Percentiles rank a stretch among this genome's conserved stretches.
Conservation (phyloP, 2,329 filamentous ascomycete genomes). For the Aspergillus neotritici region DNA sequence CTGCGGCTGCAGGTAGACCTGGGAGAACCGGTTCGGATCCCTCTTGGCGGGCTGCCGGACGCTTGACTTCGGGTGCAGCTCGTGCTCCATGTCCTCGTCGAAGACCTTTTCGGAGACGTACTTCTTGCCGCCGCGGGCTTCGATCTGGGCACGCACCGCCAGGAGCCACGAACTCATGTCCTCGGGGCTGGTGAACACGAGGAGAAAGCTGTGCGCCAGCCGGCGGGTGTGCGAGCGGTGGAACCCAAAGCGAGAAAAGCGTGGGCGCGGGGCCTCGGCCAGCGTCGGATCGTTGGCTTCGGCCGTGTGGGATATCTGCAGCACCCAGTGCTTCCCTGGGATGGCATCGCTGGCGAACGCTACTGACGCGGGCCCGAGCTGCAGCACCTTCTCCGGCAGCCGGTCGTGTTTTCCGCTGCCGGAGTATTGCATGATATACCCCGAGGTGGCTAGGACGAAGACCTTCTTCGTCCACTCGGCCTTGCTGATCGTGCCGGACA, state of each 20-base stretch:
- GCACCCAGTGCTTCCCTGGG: constrained; percentile 45
- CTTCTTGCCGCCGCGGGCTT: constrained; percentile 41
- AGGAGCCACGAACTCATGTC: constrained; percentile 43
- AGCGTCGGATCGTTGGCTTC: constrained; percentile 24
- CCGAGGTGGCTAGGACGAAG: constrained; percentile 41
- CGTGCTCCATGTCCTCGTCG: constrained; percentile 23
- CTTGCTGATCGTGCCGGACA: constrained; percentile 35
- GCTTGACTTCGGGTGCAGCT: constrained; percentile 25
- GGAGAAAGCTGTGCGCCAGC: constrained; percentile 36
- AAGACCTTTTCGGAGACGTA: constrained; percentile 35
- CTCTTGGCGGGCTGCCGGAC: constrained; percentile 31
- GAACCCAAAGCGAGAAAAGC: constrained; percentile 39
- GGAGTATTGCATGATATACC: constrained; percentile 44
- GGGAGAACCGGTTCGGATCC: constrained; percentile 31
- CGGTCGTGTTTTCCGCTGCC: constrained; percentile 42
- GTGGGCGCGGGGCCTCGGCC: constrained; percentile 28
- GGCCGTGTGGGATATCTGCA: constrained; percentile 41
- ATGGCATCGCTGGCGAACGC: constrained; percentile 48
- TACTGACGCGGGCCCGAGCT: constrained; percentile 41
- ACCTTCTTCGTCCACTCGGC: constrained; percentile 42
- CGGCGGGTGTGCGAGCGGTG: constrained; percentile 30
- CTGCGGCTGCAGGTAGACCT: constrained; percentile 25
- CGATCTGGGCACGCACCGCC: constrained; percentile 43
- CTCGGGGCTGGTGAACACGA: constrained; percentile 41
- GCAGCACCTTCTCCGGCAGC: constrained; percentile 44